Percentiles rank a stretch among this genome's conserved stretches.
phyloP scores from a whole-genome alignment of 164 flowering plant species.

The Litsea cubeba region DNA sequence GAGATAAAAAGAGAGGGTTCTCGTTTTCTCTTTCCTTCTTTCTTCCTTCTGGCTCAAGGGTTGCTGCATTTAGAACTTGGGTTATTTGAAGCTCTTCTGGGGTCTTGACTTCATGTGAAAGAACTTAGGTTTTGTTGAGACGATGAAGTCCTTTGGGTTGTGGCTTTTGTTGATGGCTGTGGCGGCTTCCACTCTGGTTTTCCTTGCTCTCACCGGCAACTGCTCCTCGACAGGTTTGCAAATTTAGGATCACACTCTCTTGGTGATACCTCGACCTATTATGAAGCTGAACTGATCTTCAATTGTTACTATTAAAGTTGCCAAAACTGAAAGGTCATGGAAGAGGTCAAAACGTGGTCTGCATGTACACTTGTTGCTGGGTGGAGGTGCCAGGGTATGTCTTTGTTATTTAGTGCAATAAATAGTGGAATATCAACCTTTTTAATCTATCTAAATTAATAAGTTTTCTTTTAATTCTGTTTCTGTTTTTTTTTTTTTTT shows the following conservation, averaged over 20 bases:
- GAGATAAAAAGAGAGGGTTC: too few relatives aligned
- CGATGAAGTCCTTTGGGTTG: slow-evolving; percentile 12
- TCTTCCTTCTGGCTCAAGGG: too few relatives aligned
- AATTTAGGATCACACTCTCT: too few relatives aligned
- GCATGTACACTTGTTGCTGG: slow-evolving; percentile 70
- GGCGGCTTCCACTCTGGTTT: slow-evolving; percentile 8
- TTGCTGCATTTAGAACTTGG: too few relatives aligned
- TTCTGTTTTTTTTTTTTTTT: background rate
- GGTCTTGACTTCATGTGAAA: too few relatives aligned
- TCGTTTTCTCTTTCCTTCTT: too few relatives aligned
- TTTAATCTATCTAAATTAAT: background rate
- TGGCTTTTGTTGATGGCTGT: slow-evolving; percentile 10
- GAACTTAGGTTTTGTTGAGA: background rate
- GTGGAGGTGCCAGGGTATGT: slow-evolving; percentile 73
- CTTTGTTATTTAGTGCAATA: background rate
- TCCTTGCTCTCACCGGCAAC: slow-evolving; percentile 6
- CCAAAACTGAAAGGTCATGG: slow-evolving; percentile 78
- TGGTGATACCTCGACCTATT: slow-evolving; percentile 74
- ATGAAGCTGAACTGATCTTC: slow-evolving; percentile 71
- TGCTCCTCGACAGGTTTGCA: background rate
- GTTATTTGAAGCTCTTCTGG: too few relatives aligned
- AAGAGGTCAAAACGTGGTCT: slow-evolving; percentile 72
- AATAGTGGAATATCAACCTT: too few relatives aligned
- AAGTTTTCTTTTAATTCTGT: background rate
- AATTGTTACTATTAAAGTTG: slow-evolving; percentile 58